These are phyloP conservation scores for Pisolithus marmoratus DNA, from an alignment of 768 basidiomycete species.

Conservation along the genomic window DNA sequence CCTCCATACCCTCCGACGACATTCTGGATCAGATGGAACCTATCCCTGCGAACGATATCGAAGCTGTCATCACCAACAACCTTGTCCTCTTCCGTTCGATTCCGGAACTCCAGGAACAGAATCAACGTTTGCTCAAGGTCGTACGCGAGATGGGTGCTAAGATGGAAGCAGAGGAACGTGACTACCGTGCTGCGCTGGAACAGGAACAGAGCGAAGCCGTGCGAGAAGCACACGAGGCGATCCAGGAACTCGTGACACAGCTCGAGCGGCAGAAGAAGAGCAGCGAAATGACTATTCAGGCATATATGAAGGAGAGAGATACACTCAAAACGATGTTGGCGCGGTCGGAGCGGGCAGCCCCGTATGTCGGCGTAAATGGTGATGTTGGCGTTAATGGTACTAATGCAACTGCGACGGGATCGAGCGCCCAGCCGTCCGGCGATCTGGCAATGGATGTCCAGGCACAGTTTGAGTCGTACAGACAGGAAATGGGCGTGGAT, in stretches of 20 bases:
- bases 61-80: constrained; percentile 81
- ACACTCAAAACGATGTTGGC: constrained; percentile 71
- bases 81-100: constrained; percentile 84
- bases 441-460: constrained; percentile 62
- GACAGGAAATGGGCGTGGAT: constrained; percentile 76
- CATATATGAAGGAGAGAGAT: constrained; percentile 85
- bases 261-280: constrained; percentile 73
- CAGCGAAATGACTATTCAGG: constrained; percentile 65
- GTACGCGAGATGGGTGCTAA: constrained; percentile 76
- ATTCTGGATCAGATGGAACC: constrained; percentile 45
- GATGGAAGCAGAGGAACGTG: constrained; percentile 81
- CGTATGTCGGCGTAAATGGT: constrained; percentile 24
- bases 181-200: constrained; percentile 64
- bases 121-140: constrained; percentile 81
- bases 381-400: constrained; percentile 21
- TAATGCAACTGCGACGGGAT: neutral
- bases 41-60: constrained; percentile 50
- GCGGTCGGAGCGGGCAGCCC: constrained; percentile 36
- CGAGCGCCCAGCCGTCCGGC: constrained; percentile 8
- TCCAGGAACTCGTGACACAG: constrained; percentile 70
- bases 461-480: constrained; percentile 75
- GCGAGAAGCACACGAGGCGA: constrained; percentile 82
- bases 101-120: constrained; percentile 80
- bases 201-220: constrained; percentile 76
- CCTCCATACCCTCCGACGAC: constrained; percentile 70